Percentiles rank a stretch among this genome's conserved stretches.
phyloP scores from a whole-genome alignment of 176 grass and related monocot genomes.

The Triticum aestivum region IWGSC_CS_RefSeq_v2.1 NC_057794.1:407816369-407816868 shows the following conservation, averaged over 20 bases:
- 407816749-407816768: too few relatives aligned
- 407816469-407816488: background rate
- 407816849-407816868: too few relatives aligned
- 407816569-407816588: slow-evolving; percentile 7
- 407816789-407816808: too few relatives aligned
- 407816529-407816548: slow-evolving; percentile 14
- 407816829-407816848: too few relatives aligned
- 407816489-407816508: background rate
- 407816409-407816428: slow-evolving; percentile 59
- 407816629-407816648: background rate
- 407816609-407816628: background rate
- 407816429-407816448: slow-evolving; percentile 37
- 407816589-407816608: background rate
- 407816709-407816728: slow-evolving; percentile 9
- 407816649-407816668: background rate
- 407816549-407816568: slow-evolving; percentile 29
- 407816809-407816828: too few relatives aligned
- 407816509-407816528: background rate
- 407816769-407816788: too few relatives aligned
- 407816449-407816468: slow-evolving; percentile 21
- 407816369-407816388: slow-evolving; percentile 46
- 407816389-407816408: slow-evolving; percentile 55
- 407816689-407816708: background rate
- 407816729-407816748: too few relatives aligned
- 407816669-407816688: background rate